Base-by-base conservation (phyloP, 169 alveolate genomes). In the Prorocentrum cordatum region DNA sequence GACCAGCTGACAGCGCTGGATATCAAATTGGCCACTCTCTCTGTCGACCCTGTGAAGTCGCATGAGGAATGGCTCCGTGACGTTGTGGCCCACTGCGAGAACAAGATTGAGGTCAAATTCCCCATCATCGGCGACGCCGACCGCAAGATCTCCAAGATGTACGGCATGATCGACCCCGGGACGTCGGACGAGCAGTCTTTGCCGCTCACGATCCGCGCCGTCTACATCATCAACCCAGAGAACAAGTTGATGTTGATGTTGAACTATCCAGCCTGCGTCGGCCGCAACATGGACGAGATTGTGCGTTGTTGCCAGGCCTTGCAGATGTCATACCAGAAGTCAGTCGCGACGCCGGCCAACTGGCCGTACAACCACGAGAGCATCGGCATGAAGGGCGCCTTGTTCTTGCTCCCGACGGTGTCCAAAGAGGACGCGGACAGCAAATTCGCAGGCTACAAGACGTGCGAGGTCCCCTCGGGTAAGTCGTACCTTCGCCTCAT, bases 191-290 rank as follows among this genome's bases (percentile, higher is more conserved):
- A 39, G 50, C 20, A 39, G 20, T 6, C 20, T 39, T 12, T 39
- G 50, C 95, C 95, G 64, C 83, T 93, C 33, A 88, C 95, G 26
- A 67, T 91, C 31, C 85, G 95, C 33, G 90, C 93, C 35, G 93
- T 92, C 73, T 93, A 77, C 47, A 72, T 85, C 67, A 93, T 93
- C 79, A 93, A 94, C 29, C 92, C 94, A 9, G 92, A 92, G 16
- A 89, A 87, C 77, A 67, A 16, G 45, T 71, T 93, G 24, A 93
- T 92, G 39, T 88, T 92, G 38, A 66, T 83, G n/a, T 22, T 93
- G n/a, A 66, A 75, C 20, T 93, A 93, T 54, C 95, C 95, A 2
- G 95, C 95, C 3, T 71, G 94, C 24, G 83, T 91, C 22, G 95
- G 95, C 20, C 32, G 95, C 42, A 93, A 92, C 90, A 80, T 91